Percentiles rank a stretch among this genome's conserved stretches.
Conservation (phyloP, 2,329 filamentous ascomycete species). For the Cadophora luteo-olivacea region DNA sequence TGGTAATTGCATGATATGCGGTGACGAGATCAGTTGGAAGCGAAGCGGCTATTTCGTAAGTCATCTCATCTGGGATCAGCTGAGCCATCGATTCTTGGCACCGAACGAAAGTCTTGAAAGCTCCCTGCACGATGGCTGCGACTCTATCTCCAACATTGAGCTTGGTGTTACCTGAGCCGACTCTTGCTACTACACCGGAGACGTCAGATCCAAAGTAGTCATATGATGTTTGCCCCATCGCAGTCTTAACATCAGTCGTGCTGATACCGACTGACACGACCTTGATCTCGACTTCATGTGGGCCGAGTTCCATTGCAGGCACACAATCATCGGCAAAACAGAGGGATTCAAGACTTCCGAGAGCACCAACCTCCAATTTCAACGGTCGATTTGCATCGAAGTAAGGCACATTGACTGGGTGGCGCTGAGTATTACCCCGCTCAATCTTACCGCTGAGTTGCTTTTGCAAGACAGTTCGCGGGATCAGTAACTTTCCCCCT, state of each 20-base stretch:
- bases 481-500: constrained; percentile 23
- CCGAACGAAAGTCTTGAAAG: constrained; percentile 18
- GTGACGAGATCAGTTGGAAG: constrained; percentile 19
- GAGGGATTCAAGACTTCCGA: constrained; percentile 24
- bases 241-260: constrained; percentile 5
- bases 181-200: constrained; percentile 19
- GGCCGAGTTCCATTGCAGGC: not conserved
- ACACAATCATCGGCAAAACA: constrained; percentile 33
- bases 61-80: constrained; percentile 28
- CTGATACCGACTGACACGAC: constrained; percentile 7
- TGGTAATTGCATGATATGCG: constrained; percentile 13
- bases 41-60: constrained; percentile 33
- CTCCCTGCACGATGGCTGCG: constrained; percentile 14
- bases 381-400: constrained; percentile 22
- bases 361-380: constrained; percentile 21
- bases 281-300: constrained; percentile 14
- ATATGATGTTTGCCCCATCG: constrained; percentile 7
- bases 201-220: constrained; percentile 7
- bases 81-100: constrained; percentile 5
- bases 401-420: constrained; percentile 2
- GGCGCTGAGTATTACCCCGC: constrained; percentile 6
- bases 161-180: constrained; percentile 38
- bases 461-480: constrained; percentile 19
- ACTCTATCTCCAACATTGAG: constrained; percentile 43
- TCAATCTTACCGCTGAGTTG: constrained; percentile 21